phyloP scores from a whole-genome alignment of 495 filamentous ascomycete genomes.

The Penicillium coprophilum region DNA sequence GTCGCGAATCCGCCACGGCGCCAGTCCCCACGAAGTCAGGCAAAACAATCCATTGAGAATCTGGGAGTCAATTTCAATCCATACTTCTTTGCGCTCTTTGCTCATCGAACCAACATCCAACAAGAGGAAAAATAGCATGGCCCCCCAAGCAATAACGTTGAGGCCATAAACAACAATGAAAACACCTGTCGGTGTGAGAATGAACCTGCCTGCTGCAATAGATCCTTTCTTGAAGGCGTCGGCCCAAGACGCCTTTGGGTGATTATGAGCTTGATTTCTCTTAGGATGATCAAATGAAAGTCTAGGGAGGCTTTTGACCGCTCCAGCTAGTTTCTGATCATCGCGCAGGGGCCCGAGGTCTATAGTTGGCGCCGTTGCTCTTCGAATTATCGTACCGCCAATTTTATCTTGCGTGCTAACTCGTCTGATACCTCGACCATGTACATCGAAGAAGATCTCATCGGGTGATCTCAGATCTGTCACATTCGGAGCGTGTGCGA shows the following conservation, averaged over 20 bases:
- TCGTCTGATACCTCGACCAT: background rate
- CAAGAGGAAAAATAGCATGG: constrained; percentile 84
- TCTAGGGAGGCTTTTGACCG: background rate
- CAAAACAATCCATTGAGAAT: constrained; percentile 84
- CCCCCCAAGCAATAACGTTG: constrained; percentile 83
- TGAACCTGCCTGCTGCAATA: background rate
- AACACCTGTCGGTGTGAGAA: constrained; percentile 55
- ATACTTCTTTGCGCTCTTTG: constrained; percentile 74
- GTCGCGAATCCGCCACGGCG: constrained; percentile 84
- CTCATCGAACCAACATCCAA: constrained; percentile 67
- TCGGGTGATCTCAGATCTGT: background rate
- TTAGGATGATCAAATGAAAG: background rate
- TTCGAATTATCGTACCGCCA: background rate
- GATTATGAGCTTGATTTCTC: background rate
- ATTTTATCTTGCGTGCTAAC: background rate
- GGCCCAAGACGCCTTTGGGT: background rate
- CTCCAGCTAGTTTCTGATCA: background rate
- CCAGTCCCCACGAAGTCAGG: constrained; percentile 79
- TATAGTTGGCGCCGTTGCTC: background rate
- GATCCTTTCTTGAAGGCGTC: background rate
- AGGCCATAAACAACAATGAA: constrained; percentile 75
- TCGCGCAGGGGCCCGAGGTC: background rate
- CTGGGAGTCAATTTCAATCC: constrained; percentile 85
- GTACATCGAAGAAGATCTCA: background rate
- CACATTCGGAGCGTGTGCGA: background rate